Evolutionary conservation across 768 basidiomycete genomes (phyloP).

Genomic region (Suillus fuscotomentosus): DNA sequence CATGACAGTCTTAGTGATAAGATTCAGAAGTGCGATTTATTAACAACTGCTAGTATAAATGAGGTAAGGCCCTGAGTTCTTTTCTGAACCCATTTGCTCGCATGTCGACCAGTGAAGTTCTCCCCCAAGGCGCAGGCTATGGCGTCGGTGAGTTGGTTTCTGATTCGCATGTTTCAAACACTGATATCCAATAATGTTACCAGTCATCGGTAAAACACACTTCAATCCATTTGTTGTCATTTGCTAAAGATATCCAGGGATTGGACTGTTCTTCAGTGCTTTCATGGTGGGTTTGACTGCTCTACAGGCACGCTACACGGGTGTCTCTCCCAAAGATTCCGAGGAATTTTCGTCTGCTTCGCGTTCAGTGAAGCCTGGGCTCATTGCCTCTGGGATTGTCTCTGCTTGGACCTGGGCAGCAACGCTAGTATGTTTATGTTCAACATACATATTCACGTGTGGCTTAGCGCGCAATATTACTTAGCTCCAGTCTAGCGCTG

Average conservation of each 20-base stretch:
- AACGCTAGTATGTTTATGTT: conserved; percentile 48
- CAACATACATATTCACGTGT: neutral
- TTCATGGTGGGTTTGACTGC: conserved; percentile 80
- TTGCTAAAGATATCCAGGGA: conserved; percentile 46
- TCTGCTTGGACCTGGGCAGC: conserved; percentile 93
- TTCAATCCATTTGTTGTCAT: conserved; percentile 1
- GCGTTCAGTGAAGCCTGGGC: conserved; percentile 82
- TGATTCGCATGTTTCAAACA: conserved; percentile 1
- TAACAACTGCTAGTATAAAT: neutral
- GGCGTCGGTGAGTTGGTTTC: conserved; percentile 59
- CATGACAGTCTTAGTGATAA: neutral
- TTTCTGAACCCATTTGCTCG: neutral
- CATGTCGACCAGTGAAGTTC: conserved; percentile 34
- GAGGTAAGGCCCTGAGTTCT: neutral
- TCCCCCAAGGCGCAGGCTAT: conserved; percentile 85
- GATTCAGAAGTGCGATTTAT: neutral
- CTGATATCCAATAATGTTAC: neutral
- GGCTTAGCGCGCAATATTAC: conserved; percentile 10
- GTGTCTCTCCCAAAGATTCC: conserved; percentile 72
- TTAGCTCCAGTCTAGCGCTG: conserved; percentile 76
- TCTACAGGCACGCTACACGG: conserved; percentile 82
- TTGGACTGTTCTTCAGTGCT: conserved; percentile 83
- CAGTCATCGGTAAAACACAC: conserved; percentile 49
- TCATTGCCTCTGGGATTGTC: conserved; percentile 92
- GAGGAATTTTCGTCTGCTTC: conserved; percentile 86